A percentile compares a stretch with the other conserved stretches of the same genome.
Evolutionary conservation across 768 basidiomycete genomes (phyloP).

Genomic region (Lyophyllum shimeji): DNA sequence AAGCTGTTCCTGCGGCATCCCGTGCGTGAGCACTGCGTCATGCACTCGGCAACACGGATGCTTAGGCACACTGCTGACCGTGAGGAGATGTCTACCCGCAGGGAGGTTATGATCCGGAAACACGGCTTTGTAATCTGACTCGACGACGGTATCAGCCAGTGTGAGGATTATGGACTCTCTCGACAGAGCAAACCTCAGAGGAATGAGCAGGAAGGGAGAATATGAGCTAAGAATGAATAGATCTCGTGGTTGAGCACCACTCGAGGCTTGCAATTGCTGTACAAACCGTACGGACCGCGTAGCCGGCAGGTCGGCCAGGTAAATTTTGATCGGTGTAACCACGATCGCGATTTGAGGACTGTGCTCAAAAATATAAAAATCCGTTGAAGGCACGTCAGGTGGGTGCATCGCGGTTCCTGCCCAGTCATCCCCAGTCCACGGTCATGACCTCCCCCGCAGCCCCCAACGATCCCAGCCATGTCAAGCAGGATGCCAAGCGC

Average conservation of each 20-base stretch:
- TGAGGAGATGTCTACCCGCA: background rate
- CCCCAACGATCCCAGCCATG: constrained; percentile 13
- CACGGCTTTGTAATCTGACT: background rate
- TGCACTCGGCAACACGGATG: too few species aligned
- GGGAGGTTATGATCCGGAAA: background rate
- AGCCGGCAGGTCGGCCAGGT: constrained; percentile 32
- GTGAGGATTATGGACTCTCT: too few species aligned
- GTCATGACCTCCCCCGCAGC: constrained; percentile 18
- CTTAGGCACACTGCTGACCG: background rate
- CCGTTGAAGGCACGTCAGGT: constrained; percentile 14
- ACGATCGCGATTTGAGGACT: background rate
- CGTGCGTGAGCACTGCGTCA: background rate
- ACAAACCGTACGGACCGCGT: background rate
- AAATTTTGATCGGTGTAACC: constrained; percentile 8
- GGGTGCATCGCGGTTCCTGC: background rate
- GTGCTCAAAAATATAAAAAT: constrained; percentile 9
- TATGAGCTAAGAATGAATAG: background rate
- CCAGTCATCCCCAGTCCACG: constrained; percentile 2
- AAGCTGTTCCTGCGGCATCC: background rate
- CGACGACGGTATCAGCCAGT: too few species aligned
- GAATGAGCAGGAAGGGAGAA: background rate
- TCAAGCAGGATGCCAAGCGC: constrained; percentile 21
- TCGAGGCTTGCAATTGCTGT: background rate
- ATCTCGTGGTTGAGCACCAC: background rate
- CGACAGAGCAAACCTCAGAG: background rate